Evolutionary conservation across 208 protist species (phyloP), one percentile per base, ranked within the genome.

Genomic region (Acanthamoeba lenticulata): DNA sequence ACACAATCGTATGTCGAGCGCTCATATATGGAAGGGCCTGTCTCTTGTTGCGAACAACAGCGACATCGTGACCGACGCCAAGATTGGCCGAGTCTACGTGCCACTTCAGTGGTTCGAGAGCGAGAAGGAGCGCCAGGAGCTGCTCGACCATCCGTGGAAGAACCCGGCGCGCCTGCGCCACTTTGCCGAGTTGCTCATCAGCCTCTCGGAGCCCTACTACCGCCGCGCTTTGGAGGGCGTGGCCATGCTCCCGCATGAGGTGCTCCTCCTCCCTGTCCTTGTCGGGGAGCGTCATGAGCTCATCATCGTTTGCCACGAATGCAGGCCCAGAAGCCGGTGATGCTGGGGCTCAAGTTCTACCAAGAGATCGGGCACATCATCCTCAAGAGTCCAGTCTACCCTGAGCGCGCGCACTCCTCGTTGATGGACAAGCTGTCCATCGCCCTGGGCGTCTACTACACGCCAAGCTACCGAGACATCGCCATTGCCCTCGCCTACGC

Each of bases 81-180:
- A 85, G 44, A 85, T 85, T 42, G 74, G 74, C 7, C 74, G 74
- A 2, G 74, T 85, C 24, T 85, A 85, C 32, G 44, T 85, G 27
- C 74, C 74, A 42, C 74, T 85, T 36, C 74, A 85, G 44, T 85
- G 74, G 74, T 85, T 85, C 74, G 74, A 85, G 27, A 85, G 74
- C 44, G 74, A 85, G 44, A 1, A 55, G 6, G 74, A 85, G n/a
- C 38, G 74, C 40, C 74, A 55, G 32, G 74, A 85, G 74, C 44
- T 85, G 74, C 74, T 85, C 42, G 74, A 52, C 42, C 17, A 85
- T 29, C 74, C 74, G n/a, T 85, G 38, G 74, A 85, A 85, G 74
- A 85, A 85, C 74, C 74, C 74, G 7, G 42, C 19, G 0, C 74
- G 74, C 42, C 74, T 85, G 6, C 74, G 74, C 74, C 74, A 85